Evolutionary conservation across 306 rosid species (phyloP), one percentile per base, ranked within the genome.

Genomic region (Potentilla sterilis): DNA sequence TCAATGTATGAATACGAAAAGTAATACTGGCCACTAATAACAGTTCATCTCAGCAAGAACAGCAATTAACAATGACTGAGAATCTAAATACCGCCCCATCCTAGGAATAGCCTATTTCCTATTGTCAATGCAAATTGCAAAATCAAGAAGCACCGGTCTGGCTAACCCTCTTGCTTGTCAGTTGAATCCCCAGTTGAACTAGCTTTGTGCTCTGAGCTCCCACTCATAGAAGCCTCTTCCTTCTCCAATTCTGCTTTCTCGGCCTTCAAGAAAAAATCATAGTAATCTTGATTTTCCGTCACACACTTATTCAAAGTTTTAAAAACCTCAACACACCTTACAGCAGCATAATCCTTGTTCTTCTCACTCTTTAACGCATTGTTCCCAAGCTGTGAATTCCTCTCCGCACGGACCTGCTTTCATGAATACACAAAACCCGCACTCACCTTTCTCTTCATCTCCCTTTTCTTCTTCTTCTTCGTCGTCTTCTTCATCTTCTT

Each of bases 211-310:
- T 32, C 43, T 9, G 28, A 69, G 13, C 58, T 69, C 41, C 46
- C 13, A n/a, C 61, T 54, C 32, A 19, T 42, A 3, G 22, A 44
- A 24, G 32, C 24, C 24, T 46, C 35, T 69, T 69, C 57, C 19
- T 69, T 47, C 57, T 46, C 58, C 73, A 28, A 13, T 24, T 67
- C 71, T 54, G 61, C 61, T 54, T 54, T 54, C 61, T 54, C 61
- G 0, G 61, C 61, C 28, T 3, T n/a, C 13, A 54, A n/a, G 4
- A 19, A n/a, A n/a, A 54, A 21, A 54, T 54, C 61, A 8, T 54
- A 54, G 12, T 54, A 54, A n/a, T n/a, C 32, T 54, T 54, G 61
- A 9, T 54, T n/a, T 5, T 54, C 32, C 13, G n/a, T 54, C 61
- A 54, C n/a, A 54, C 61, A 54, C 61, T 54, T 28, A 6, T 54